Conservation (phyloP, 345 rosid genomes). For the Gossypium thurberi region DNA sequence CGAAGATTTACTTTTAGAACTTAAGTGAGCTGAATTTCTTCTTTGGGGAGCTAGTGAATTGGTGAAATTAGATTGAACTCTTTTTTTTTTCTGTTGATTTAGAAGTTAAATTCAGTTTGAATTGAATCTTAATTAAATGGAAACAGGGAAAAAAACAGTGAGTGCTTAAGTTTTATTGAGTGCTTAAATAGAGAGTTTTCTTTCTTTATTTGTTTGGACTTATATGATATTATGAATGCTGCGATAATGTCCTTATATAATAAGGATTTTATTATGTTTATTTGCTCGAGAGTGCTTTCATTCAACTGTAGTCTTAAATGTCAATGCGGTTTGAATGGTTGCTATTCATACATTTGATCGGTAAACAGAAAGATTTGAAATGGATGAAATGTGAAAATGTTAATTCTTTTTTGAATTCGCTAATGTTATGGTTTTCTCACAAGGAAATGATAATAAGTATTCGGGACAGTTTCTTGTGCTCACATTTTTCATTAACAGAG, state of each 20-base stretch:
- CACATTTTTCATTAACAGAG: not conserved
- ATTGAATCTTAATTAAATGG: slow-evolving; percentile 3
- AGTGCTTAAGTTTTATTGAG: not conserved
- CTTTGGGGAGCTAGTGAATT: not conserved
- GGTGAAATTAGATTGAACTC: not conserved
- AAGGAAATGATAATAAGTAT: not conserved
- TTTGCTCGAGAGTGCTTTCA: not conserved
- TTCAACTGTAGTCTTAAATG: not conserved
- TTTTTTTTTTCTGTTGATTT: not conserved
- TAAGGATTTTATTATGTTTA: not conserved
- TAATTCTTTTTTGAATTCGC: not conserved
- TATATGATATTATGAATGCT: not conserved
- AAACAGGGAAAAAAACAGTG: not conserved
- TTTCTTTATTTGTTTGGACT: not conserved
- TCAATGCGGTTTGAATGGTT: not conserved
- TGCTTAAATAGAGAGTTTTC: not conserved
- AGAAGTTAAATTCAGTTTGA: not conserved
- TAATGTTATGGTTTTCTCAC: not conserved
- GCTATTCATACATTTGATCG: too few species aligned
- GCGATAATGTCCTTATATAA: not conserved
- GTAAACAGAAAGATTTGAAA: too few species aligned
- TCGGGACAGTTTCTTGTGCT: not conserved
- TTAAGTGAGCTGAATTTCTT: not conserved
- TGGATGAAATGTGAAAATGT: too few species aligned
- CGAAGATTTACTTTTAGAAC: not conserved